Evolutionary conservation across 306 rosid genomes (phyloP).

Genomic region (Quillaja saponaria): DNA sequence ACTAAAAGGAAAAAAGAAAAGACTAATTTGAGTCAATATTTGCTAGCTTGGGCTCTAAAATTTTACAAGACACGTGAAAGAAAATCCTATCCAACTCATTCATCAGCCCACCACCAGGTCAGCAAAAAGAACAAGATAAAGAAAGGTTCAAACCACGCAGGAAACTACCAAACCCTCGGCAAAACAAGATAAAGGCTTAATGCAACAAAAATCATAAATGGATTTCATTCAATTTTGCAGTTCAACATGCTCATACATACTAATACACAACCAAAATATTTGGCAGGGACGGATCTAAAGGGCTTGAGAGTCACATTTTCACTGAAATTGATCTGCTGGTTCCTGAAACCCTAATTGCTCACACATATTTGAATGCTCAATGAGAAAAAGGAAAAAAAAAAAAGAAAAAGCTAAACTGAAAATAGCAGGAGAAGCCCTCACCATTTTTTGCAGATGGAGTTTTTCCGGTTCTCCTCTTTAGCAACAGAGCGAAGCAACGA

Average conservation of each 20-base stretch:
- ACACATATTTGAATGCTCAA: neutral
- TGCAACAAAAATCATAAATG: neutral
- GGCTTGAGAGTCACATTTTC: neutral
- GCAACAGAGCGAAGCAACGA: neutral
- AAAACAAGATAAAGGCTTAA: neutral
- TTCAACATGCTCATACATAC: neutral
- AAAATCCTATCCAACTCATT: too few relatives aligned
- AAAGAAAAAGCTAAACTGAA: conserved; percentile 9
- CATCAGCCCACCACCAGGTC: too few relatives aligned
- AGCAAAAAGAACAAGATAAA: neutral
- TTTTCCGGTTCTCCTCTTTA: conserved; percentile 7
- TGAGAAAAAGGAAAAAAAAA: neutral
- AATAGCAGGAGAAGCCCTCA: conserved; percentile 9
- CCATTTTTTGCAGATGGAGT: conserved; percentile 32
- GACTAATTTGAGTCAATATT: too few relatives aligned
- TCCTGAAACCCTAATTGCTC: conserved; percentile 45
- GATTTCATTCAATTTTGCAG: neutral
- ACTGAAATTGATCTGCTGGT: conserved; percentile 1
- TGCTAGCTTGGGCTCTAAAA: too few relatives aligned
- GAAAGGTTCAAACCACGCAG: neutral
- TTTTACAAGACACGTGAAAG: too few relatives aligned
- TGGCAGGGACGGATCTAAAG: neutral
- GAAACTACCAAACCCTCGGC: too few relatives aligned
- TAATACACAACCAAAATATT: neutral
- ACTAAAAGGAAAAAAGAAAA: too few relatives aligned